Evolutionary conservation across 2,329 filamentous ascomycete genomes (phyloP), one percentile per base, ranked within the genome.

Genomic region (Epichloe festucae): DNA sequence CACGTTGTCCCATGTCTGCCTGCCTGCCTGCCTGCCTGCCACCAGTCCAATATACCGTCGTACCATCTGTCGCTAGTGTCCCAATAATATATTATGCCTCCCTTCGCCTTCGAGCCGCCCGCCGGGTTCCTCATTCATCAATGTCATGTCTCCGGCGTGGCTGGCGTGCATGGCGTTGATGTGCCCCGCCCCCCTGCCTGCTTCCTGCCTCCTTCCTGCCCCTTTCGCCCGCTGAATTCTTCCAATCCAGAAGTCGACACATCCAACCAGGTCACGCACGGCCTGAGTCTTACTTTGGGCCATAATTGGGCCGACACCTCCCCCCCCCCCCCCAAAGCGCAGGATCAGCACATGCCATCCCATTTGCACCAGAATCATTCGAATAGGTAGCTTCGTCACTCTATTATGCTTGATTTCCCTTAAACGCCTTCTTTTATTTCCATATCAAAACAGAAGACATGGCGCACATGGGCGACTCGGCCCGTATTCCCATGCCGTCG

Each of bases 351-450:
- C 53, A 50, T 45, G 49, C 54, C 54, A 52, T 46, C 43, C 11
- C 43, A 31, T 40, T 51, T 41, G 48, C 31, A n/a, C 17, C 54
- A 31, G 19, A 14, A 40, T 35, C 46, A 31, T 49, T 39, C 21
- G 43, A 40, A 43, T 34, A 44, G 23, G 49, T 52, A 21, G 36
- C 48, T n/a, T 51, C 27, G 48, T n/a, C 46, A 47, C 48, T 55
- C 51, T 55, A 55, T 8, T 31, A 31, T 55, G 51, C 50, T 53
- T 19, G 51, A 27, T 52, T 46, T 52, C 31, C 46, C 52, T 48
- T 7, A 10, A 52, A 51, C 50, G 44, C 56, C 50, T 23, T 54
- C 53, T 46, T 43, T 53, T 46, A 41, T 55, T 55, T 57, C 50
- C 52, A 49, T 50, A 40, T 36, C 36, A 52, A 21, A 46, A 49